Evolutionary conservation across 805 yeast genomes (phyloP).

Genomic region (Ascoidea asiatica): DNA sequence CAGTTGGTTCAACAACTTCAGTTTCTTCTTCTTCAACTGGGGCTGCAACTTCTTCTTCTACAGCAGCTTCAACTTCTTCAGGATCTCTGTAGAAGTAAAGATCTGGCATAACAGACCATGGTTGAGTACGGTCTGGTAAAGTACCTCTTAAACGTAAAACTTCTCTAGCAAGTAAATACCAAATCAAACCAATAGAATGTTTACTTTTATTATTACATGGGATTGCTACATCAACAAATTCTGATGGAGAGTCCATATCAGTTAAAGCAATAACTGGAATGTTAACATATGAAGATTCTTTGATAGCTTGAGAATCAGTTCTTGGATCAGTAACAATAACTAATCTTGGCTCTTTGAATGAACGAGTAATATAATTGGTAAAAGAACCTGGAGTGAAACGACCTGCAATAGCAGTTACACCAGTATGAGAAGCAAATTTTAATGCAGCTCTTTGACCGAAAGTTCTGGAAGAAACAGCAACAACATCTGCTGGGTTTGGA

Average conservation of each 20-base stretch:
- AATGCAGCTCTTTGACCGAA: slow-evolving; percentile 99
- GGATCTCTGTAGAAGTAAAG: slow-evolving; percentile 99
- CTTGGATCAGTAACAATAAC: slow-evolving; percentile 99
- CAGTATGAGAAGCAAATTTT: slow-evolving; percentile 99
- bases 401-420: slow-evolving; percentile 99
- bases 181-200: slow-evolving; percentile 98
- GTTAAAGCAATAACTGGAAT: slow-evolving; percentile 98
- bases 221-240: slow-evolving; percentile 98
- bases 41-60: slow-evolving; percentile 42
- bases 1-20: slow-evolving; percentile 48
- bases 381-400: slow-evolving; percentile 99
- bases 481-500: slow-evolving; percentile 97
- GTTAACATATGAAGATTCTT: slow-evolving; percentile 99
- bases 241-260: slow-evolving; percentile 98
- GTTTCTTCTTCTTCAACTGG: slow-evolving; percentile 49
- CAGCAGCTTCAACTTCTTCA: slow-evolving; percentile 86
- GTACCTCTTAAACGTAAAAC: slow-evolving; percentile 98
- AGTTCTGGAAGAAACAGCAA: slow-evolving; percentile 97
- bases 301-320: slow-evolving; percentile 99
- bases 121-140: slow-evolving; percentile 88
- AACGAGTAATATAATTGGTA: slow-evolving; percentile 99
- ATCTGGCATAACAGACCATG: slow-evolving; percentile 99
- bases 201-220: slow-evolving; percentile 99
- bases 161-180: slow-evolving; percentile 99
- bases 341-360: slow-evolving; percentile 99